These are phyloP conservation scores for Aspergillus terreus DNA, from an alignment of 2,329 filamentous ascomycete genomes.

Conservation along the genomic window DNA sequence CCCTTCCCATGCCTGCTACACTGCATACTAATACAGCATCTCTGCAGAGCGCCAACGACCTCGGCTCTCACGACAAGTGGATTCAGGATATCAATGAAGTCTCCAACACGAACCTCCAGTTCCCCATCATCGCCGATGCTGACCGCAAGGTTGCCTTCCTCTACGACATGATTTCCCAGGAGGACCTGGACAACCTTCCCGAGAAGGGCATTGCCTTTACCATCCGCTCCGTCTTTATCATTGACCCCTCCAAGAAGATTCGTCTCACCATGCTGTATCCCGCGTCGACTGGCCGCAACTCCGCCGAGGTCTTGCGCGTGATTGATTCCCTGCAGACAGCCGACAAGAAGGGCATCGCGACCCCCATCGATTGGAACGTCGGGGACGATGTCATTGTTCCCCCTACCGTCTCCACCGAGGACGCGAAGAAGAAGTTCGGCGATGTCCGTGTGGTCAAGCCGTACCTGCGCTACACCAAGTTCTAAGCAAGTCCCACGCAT, in stretches of 20 bases:
- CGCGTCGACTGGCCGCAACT: slow-evolving; percentile 82
- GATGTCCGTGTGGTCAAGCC: slow-evolving; percentile 61
- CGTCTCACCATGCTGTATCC: slow-evolving; percentile 91
- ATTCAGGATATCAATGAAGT: slow-evolving; percentile 86
- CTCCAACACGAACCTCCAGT: slow-evolving; percentile 66
- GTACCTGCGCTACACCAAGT: slow-evolving; percentile 25
- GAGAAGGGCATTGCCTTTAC: slow-evolving; percentile 81
- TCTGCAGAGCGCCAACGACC: slow-evolving; percentile 68
- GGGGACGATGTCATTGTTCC: slow-evolving; percentile 93
- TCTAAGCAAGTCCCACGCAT: neutral
- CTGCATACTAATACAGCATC: neutral
- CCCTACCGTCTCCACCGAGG: slow-evolving; percentile 74
- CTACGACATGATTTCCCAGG: slow-evolving; percentile 84
- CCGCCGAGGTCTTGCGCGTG: slow-evolving; percentile 73
- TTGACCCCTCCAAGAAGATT: slow-evolving; percentile 92
- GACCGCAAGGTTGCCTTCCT: slow-evolving; percentile 70
- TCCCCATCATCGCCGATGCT: slow-evolving; percentile 81
- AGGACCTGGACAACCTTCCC: slow-evolving; percentile 79
- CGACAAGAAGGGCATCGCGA: slow-evolving; percentile 85
- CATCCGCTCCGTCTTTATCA: slow-evolving; percentile 92
- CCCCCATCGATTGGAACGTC: slow-evolving; percentile 84
- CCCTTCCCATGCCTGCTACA: neutral
- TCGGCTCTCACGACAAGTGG: slow-evolving; percentile 81
- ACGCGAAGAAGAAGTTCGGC: slow-evolving; percentile 85
- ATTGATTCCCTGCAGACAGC: slow-evolving; percentile 78